phyloP scores from a whole-genome alignment of 345 rosid species.

The Balakata baccata region DNA sequence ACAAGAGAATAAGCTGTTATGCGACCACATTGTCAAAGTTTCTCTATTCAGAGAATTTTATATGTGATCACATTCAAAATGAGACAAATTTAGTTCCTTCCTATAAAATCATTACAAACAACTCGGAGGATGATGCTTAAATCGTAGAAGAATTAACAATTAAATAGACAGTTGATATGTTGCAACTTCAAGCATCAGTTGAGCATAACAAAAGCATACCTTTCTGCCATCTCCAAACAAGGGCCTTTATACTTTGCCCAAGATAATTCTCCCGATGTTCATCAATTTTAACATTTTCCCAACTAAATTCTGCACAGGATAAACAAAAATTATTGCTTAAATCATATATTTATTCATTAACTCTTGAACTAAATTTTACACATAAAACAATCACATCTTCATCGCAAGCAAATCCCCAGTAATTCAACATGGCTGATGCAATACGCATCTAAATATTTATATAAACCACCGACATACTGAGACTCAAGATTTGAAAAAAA shows the following conservation, averaged over 20 bases:
- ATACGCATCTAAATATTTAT: not conserved
- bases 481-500: not conserved
- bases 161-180: not conserved
- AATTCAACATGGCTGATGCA: not conserved
- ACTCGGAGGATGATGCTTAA: no score
- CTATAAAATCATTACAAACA: no score
- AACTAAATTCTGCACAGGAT: slow-evolving; percentile 64
- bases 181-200: not conserved
- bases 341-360: not conserved
- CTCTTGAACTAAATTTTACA: not conserved
- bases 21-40: no score
- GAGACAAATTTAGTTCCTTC: no score
- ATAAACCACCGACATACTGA: not conserved
- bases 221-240: slow-evolving; percentile 98
- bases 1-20: no score
- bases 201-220: no score
- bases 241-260: slow-evolving; percentile 92
- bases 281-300: slow-evolving; percentile 93
- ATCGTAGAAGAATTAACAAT: no score
- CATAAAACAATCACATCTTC: not conserved
- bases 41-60: no score
- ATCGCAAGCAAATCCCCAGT: not conserved
- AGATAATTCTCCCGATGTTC: slow-evolving; percentile 88
- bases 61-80: no score
- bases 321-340: not conserved